Conservation (phyloP, 805 yeast species). For the Tetrapisispora taiwanensis region DNA sequence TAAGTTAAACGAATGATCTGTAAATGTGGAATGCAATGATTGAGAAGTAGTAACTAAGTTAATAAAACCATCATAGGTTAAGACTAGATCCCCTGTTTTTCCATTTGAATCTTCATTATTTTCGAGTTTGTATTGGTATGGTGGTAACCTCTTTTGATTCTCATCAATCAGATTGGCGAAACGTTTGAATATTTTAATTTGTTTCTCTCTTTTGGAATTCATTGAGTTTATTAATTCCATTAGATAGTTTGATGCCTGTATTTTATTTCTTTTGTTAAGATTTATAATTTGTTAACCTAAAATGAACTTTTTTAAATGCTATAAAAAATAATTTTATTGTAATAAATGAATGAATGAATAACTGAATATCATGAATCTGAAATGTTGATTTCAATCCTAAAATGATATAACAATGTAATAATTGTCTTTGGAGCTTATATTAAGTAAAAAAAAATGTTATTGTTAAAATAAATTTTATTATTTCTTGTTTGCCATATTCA, state of each 20-base stretch:
- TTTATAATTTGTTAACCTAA: too few relatives aligned
- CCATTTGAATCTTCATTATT: background rate
- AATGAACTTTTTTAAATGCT: too few relatives aligned
- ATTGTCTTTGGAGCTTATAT: too few relatives aligned
- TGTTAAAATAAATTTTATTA: too few relatives aligned
- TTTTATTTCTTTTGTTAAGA: too few relatives aligned
- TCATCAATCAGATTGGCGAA: constrained; percentile 32
- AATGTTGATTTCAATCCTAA: too few relatives aligned
- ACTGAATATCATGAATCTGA: too few relatives aligned
- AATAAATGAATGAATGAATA: too few relatives aligned
- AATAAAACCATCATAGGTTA: constrained; percentile 31
- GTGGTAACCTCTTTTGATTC: constrained; percentile 3
- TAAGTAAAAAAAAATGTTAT: too few relatives aligned
- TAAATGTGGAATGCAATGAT: constrained; percentile 21
- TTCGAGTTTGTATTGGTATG: background rate
- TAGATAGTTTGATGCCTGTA: background rate
- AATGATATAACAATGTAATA: too few relatives aligned
- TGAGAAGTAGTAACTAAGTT: constrained; percentile 28
- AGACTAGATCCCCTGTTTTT: constrained; percentile 19
- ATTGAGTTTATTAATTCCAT: constrained; percentile 34
- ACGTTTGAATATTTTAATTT: constrained; percentile 35
- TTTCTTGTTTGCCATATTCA: too few relatives aligned
- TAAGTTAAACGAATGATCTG: constrained; percentile 35
- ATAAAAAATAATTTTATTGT: too few relatives aligned
- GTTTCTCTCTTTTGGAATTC: constrained; percentile 30